Conservation (phyloP, 257 asterid species). For the Solanum chmielewskii region DNA sequence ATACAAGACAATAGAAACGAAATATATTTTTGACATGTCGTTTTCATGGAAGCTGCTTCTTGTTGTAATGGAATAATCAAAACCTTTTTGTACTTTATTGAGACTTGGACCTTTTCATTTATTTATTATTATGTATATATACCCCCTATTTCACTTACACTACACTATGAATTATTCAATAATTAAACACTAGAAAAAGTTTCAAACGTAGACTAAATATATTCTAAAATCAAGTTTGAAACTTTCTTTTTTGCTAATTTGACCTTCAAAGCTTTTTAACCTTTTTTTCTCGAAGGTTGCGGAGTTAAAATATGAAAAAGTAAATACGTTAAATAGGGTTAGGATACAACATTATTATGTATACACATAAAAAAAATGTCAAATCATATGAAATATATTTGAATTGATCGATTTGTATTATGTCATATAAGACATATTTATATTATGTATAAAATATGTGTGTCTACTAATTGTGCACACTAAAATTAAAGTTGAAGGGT, state of each 20-base stretch:
- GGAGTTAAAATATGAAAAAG: too few relatives aligned
- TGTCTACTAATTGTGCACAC: too few relatives aligned
- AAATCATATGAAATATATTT: too few relatives aligned
- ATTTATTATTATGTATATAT: background rate
- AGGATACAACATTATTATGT: too few relatives aligned
- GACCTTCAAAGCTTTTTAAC: background rate
- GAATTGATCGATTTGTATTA: too few relatives aligned
- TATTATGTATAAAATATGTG: too few relatives aligned
- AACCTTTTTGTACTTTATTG: background rate
- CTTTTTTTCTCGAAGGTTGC: too few relatives aligned
- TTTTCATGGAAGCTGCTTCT: background rate
- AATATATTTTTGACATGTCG: background rate
- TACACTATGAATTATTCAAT: background rate
- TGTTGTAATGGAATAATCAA: background rate
- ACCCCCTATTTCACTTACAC: background rate
- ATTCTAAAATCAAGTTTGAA: background rate
- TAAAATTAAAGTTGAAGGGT: too few relatives aligned
- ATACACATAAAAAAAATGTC: too few relatives aligned
- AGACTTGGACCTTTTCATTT: background rate
- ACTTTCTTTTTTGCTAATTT: background rate
- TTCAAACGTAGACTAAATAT: background rate
- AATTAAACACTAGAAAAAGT: background rate
- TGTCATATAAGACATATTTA: too few relatives aligned
- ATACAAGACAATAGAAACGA: background rate
- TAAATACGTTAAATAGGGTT: too few relatives aligned